Conservation (phyloP, 2,329 filamentous ascomycete genomes). For the Daldinia sp. region DNA sequence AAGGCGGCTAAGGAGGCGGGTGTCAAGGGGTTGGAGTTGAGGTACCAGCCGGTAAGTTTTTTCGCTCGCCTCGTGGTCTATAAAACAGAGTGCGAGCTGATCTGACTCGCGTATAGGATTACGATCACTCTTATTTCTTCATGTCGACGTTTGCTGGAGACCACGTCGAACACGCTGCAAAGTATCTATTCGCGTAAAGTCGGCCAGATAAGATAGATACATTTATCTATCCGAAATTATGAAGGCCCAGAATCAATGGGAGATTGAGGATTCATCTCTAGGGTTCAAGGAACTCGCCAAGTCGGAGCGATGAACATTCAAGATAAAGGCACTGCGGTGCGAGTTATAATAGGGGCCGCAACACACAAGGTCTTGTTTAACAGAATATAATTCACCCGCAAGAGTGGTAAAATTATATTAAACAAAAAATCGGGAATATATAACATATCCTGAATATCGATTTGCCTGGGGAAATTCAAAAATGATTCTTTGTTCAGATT, state of each 20-base stretch:
- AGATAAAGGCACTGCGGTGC: not conserved
- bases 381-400: not conserved
- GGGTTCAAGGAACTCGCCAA: not conserved
- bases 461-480: constrained; percentile 1
- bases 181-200: constrained; percentile 68
- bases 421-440: not conserved
- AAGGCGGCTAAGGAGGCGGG: constrained; percentile 80
- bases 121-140: constrained; percentile 98
- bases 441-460: constrained; percentile 3
- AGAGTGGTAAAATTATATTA: too few relatives aligned
- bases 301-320: not conserved
- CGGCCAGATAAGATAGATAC: not conserved
- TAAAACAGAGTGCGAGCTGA: not conserved
- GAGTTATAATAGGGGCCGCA: not conserved
- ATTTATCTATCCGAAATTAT: not conserved
- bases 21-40: constrained; percentile 74
- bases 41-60: constrained; percentile 76
- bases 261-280: not conserved
- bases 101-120: constrained; percentile 62
- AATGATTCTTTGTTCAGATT: constrained; percentile 32
- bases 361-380: not conserved
- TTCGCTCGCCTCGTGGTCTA: not conserved
- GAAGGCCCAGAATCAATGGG: not conserved
- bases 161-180: constrained; percentile 90
- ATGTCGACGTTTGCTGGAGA: constrained; percentile 91